Percentiles rank a stretch among this genome's conserved stretches.
Evolutionary conservation across 2,329 filamentous ascomycete species (phyloP).

Genomic region (Sporothrix mexicana): DNA sequence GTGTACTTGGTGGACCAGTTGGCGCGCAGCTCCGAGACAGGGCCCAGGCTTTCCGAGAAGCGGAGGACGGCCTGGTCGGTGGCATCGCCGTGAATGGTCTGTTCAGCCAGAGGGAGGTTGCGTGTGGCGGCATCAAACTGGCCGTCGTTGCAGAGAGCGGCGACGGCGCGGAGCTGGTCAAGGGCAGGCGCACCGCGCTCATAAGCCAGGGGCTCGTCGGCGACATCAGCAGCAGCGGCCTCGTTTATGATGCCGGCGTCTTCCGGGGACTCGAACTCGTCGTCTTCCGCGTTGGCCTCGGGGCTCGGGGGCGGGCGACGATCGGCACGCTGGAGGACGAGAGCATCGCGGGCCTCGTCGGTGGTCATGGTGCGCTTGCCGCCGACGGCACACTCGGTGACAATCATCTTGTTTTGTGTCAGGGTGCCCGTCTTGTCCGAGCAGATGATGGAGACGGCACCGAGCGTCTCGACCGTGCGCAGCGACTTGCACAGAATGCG

Average conservation of each 20-base stretch:
- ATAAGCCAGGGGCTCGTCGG: constrained; percentile 40
- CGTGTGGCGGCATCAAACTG: constrained; percentile 73
- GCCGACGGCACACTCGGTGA: constrained; percentile 70
- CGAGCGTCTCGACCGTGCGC: constrained; percentile 78
- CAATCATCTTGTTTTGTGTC: constrained; percentile 74
- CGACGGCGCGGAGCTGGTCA: constrained; percentile 64
- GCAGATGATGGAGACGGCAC: constrained; percentile 74
- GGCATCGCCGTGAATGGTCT: constrained; percentile 74
- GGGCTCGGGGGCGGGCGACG: too few relatives aligned
- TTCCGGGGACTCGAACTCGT: constrained; percentile 24
- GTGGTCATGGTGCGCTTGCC: constrained; percentile 57
- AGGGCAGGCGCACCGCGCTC: constrained; percentile 46
- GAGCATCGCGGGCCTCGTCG: constrained; percentile 56
- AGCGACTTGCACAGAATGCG: constrained; percentile 80
- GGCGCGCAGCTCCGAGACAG: constrained; percentile 64
- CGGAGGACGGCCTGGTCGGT: constrained; percentile 77
- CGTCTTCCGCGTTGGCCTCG: too few relatives aligned
- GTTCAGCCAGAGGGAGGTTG: constrained; percentile 62
- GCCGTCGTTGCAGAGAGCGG: constrained; percentile 74
- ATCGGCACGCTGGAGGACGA: constrained; percentile 41
- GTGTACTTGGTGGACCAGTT: constrained; percentile 71
- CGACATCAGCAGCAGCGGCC: constrained; percentile 39
- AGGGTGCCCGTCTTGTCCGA: constrained; percentile 79
- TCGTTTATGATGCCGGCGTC: constrained; percentile 1
- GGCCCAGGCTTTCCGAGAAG: constrained; percentile 69